Conservation (phyloP, 768 basidiomycete genomes). For the Leccinellum luteum region DNA sequence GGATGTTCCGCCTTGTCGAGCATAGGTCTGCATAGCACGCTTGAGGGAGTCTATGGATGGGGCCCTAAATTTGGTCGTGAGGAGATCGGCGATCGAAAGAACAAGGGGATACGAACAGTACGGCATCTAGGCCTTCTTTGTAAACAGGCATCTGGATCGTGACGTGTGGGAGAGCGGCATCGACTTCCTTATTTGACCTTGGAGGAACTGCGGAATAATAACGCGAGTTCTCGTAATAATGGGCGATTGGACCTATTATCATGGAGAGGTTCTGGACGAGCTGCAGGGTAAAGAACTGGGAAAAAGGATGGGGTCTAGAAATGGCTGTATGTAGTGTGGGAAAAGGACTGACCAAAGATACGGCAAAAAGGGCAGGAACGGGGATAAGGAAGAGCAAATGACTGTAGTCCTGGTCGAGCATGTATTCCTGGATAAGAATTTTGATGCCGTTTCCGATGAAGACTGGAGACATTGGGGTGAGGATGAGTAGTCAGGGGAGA, state of each 20-base stretch:
- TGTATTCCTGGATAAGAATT: slow-evolving; percentile 53
- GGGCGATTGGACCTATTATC: slow-evolving; percentile 50
- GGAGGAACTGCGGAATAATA: slow-evolving; percentile 51
- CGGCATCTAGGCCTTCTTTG: slow-evolving; percentile 51
- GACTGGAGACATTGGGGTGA: slow-evolving; percentile 34
- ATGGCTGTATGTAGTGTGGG: background rate
- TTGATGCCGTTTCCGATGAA: slow-evolving; percentile 66
- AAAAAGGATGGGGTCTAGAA: slow-evolving; percentile 9
- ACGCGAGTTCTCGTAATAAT: slow-evolving; percentile 48
- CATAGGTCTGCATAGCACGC: slow-evolving; percentile 61
- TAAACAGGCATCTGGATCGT: slow-evolving; percentile 60
- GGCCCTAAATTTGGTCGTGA: slow-evolving; percentile 25
- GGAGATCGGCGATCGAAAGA: background rate
- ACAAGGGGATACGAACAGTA: slow-evolving; percentile 39
- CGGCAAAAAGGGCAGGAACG: slow-evolving; percentile 42
- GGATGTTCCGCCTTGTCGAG: slow-evolving; percentile 61
- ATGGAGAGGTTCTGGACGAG: slow-evolving; percentile 39
- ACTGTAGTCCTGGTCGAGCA: slow-evolving; percentile 44
- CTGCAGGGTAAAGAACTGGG: slow-evolving; percentile 41
- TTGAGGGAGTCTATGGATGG: slow-evolving; percentile 55
- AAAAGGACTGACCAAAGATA: slow-evolving; percentile 40
- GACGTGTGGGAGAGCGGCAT: slow-evolving; percentile 45
- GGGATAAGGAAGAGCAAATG: slow-evolving; percentile 42
- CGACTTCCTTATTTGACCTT: slow-evolving; percentile 41
- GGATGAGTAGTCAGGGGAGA: background rate